These are phyloP conservation scores for Boletus mariae DNA, from an alignment of 1,284 basidiomycete species.

Conservation along the genomic window DNA sequence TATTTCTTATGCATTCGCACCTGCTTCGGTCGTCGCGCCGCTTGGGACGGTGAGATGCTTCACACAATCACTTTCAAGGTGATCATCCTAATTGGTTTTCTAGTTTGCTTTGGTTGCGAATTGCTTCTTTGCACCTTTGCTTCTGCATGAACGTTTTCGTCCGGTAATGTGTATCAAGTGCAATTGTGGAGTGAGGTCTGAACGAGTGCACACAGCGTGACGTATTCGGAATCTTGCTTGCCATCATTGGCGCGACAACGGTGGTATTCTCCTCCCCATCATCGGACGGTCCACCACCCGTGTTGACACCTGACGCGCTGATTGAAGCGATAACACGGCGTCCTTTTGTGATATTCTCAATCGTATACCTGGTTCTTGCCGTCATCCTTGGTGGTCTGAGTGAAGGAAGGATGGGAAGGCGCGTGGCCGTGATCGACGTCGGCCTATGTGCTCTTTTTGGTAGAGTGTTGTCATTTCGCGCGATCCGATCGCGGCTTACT, in stretches of 20 bases:
- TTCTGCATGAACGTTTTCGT: conserved; percentile 77
- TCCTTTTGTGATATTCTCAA: conserved; percentile 73
- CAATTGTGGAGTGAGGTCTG: conserved; percentile 2
- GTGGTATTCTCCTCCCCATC: conserved; percentile 84
- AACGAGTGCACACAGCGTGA: conserved; percentile 52
- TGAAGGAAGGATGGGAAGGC: conserved; percentile 54
- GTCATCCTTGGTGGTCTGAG: conserved; percentile 63
- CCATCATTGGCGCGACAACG: conserved; percentile 82
- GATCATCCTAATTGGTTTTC: background rate
- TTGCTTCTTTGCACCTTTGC: conserved; percentile 88
- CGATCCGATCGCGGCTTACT: conserved; percentile 6
- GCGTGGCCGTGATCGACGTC: conserved; percentile 82
- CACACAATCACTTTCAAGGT: background rate
- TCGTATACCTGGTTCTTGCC: conserved; percentile 55
- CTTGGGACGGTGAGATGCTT: conserved; percentile 75
- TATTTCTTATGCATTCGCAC: conserved; percentile 84
- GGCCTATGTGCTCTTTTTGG: conserved; percentile 87
- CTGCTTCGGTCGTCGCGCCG: conserved; percentile 93
- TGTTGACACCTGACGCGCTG: conserved; percentile 69
- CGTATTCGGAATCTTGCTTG: conserved; percentile 81
- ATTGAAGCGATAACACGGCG: conserved; percentile 66
- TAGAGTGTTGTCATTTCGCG: conserved; percentile 29
- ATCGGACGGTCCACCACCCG: conserved; percentile 48
- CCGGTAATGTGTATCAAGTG: conserved; percentile 42
- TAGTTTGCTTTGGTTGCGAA: conserved; percentile 91